Percentiles rank a stretch among this genome's conserved stretches.
Conservation (phyloP, 169 alveolate genomes). For the Pseudocohnilembus persalinus region DNA sequence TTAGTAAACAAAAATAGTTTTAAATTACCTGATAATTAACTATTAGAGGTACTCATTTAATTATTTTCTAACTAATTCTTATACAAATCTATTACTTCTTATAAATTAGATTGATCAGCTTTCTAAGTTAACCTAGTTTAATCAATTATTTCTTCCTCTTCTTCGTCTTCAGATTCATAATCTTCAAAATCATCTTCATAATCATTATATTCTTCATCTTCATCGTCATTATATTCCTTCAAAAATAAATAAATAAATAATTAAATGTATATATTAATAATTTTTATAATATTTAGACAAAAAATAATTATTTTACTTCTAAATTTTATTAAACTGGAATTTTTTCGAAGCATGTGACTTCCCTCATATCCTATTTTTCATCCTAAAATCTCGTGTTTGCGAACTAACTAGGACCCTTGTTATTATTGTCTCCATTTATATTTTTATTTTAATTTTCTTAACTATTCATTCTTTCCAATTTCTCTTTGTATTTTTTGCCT, state of each 20-base stretch:
- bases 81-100: neutral
- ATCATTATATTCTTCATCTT: slow-evolving; percentile 2
- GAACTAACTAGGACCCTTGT: neutral
- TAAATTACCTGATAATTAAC: no score
- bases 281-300: no score
- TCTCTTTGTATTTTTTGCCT: no score
- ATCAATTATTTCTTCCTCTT: neutral
- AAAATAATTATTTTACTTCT: neutral
- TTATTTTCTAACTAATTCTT: neutral
- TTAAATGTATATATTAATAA: no score
- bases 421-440: no score
- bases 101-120: neutral
- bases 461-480: no score
- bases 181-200: neutral
- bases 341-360: neutral
- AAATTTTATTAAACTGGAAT: neutral
- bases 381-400: neutral
- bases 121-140: neutral
- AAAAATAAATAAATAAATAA: no score
- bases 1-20: no score
- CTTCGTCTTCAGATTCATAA: neutral
- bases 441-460: no score
- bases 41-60: neutral
- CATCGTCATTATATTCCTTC: neutral
- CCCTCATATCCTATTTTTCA: neutral